Conservation (phyloP, 148 eudicot genomes). For the Mesembryanthemum crystallinum region DNA sequence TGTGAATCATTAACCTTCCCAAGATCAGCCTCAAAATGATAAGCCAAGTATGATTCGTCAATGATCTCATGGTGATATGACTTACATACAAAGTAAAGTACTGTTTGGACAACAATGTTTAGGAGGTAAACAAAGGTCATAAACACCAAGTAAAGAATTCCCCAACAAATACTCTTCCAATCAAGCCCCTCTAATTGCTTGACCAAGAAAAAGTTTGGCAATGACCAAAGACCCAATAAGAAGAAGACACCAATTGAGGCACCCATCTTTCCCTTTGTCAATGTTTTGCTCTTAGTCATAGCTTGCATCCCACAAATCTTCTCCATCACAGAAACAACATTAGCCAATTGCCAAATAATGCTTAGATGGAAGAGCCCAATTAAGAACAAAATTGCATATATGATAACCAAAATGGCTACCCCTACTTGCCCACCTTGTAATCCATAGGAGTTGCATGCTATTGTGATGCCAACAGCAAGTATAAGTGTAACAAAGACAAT, state of each 20-base stretch:
- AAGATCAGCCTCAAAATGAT: constrained; percentile 40
- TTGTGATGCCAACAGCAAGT: background rate
- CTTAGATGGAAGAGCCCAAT: constrained; percentile 23
- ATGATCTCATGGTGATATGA: constrained; percentile 50
- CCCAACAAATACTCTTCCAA: constrained; percentile 23
- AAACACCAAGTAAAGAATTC: constrained; percentile 22
- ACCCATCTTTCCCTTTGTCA: constrained; percentile 46
- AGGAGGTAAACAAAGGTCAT: constrained; percentile 22
- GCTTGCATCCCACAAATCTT: constrained; percentile 37
- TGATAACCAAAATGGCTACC: background rate
- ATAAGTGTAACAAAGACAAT: background rate
- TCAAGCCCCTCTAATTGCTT: constrained; percentile 1
- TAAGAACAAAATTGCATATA: background rate
- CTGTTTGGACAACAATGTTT: constrained; percentile 41
- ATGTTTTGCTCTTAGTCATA: constrained; percentile 43
- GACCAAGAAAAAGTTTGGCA: constrained; percentile 11
- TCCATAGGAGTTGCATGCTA: background rate
- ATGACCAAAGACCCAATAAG: constrained; percentile 15
- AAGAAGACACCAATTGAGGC: constrained; percentile 23
- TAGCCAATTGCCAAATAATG: constrained; percentile 42
- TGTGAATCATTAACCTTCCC: constrained; percentile 35
- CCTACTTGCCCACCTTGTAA: background rate
- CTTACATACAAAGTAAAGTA: constrained; percentile 62
- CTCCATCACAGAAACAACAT: constrained; percentile 46
- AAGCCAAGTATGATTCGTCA: constrained; percentile 38